Conservation (phyloP, 306 rosid genomes). For the Ziziphus jujuba region DNA sequence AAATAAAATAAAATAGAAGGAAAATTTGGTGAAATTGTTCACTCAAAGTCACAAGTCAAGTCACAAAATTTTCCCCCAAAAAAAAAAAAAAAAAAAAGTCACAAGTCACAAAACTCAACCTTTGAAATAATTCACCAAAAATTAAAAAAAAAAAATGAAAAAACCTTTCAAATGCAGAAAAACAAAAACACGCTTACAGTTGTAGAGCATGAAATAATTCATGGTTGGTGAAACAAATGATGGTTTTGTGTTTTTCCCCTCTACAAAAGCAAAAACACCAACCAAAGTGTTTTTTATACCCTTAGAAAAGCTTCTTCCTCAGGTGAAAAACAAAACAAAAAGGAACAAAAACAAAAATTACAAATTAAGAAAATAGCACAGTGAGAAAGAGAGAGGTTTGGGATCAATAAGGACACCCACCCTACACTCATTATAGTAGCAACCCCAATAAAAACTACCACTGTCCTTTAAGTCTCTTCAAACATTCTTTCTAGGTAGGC, state of each 20-base stretch:
- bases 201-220: conserved; percentile 39
- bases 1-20: too few relatives aligned
- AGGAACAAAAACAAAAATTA: not conserved
- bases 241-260: conserved; percentile 30
- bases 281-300: conserved; percentile 7
- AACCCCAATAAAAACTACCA: conserved; percentile 6
- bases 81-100: too few relatives aligned
- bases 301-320: not conserved
- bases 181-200: conserved; percentile 35
- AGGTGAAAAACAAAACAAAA: conserved; percentile 14
- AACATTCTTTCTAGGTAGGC: conserved; percentile 36
- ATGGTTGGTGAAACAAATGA: conserved; percentile 46
- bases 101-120: not conserved
- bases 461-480: conserved; percentile 25
- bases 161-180: conserved; percentile 15
- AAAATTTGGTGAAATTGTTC: too few relatives aligned
- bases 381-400: conserved; percentile 4
- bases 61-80: too few relatives aligned
- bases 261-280: conserved; percentile 27
- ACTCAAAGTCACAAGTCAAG: not conserved
- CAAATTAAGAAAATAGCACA: conserved; percentile 19
- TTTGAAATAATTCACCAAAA: not conserved
- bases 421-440: conserved; percentile 24
- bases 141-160: not conserved
- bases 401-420: conserved; percentile 21